These are phyloP conservation scores for Rhizomucor pusillus DNA, from an alignment of 371 early-diverging fungal species.

Conservation along the genomic window DNA sequence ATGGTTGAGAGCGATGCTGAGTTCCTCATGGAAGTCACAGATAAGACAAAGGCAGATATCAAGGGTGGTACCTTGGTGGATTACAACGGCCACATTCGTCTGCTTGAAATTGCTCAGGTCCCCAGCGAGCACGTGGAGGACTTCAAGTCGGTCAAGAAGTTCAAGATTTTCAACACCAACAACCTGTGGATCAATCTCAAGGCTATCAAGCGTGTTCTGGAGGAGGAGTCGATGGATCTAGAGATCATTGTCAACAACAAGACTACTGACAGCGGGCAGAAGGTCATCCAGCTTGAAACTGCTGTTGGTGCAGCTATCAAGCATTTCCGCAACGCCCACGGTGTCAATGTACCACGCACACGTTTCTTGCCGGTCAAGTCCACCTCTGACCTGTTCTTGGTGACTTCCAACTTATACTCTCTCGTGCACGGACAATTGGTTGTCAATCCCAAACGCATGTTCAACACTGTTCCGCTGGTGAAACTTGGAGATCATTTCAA, in stretches of 20 bases:
- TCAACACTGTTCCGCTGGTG: slow-evolving; percentile 92
- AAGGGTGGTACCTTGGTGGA: slow-evolving; percentile 99
- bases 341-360: slow-evolving; percentile 97
- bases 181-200: slow-evolving; percentile 97
- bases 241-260: slow-evolving; percentile 99
- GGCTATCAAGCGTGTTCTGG: slow-evolving; percentile 94
- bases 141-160: slow-evolving; percentile 99
- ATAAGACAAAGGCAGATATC: slow-evolving; percentile 99
- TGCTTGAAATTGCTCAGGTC: slow-evolving; percentile 99
- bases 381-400: slow-evolving; percentile 97
- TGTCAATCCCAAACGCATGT: slow-evolving; percentile 92
- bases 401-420: slow-evolving; percentile 94
- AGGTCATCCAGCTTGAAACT: slow-evolving; percentile 99
- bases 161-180: slow-evolving; percentile 99
- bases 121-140: slow-evolving; percentile 97
- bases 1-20: slow-evolving; percentile 89
- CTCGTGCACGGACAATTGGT: slow-evolving; percentile 91
- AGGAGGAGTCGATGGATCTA: slow-evolving; percentile 78
- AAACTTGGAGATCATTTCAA: slow-evolving; percentile 99
- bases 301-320: slow-evolving; percentile 99
- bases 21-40: slow-evolving; percentile 99
- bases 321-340: slow-evolving; percentile 96
- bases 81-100: slow-evolving; percentile 92
- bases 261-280: slow-evolving; percentile 83
- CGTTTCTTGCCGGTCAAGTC: slow-evolving; percentile 99